Conservation (phyloP, 2,329 filamentous ascomycete genomes). For the Botryotinia calthae region DNA sequence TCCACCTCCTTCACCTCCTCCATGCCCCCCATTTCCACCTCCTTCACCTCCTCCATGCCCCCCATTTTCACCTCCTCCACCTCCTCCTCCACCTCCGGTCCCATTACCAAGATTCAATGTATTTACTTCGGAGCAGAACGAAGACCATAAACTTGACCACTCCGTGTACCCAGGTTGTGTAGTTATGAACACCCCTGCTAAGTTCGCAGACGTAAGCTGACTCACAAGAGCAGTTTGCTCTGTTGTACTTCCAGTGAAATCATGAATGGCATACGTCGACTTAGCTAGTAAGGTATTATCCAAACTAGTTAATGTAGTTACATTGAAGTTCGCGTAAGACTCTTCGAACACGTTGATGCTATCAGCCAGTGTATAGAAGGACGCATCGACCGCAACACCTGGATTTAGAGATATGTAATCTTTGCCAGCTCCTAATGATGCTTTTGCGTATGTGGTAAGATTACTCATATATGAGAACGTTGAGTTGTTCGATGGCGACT, state of each 20-base stretch:
- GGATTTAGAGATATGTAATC: constrained; percentile 29
- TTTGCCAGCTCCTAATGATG: constrained; percentile 24
- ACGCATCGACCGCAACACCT: constrained; percentile 26
- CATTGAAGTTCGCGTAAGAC: constrained; percentile 24
- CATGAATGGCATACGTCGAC: constrained; percentile 29
- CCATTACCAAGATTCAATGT: constrained; percentile 8
- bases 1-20: background rate
- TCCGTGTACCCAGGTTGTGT: constrained; percentile 27
- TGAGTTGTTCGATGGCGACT: constrained; percentile 18
- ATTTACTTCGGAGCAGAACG: constrained; percentile 24
- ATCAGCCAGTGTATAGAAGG: constrained; percentile 30
- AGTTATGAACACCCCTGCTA: constrained; percentile 28
- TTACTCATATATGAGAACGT: constrained; percentile 27
- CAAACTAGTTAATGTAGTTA: constrained; percentile 18
- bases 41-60: background rate
- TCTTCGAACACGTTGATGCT: constrained; percentile 30
- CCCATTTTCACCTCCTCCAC: fast-evolving
- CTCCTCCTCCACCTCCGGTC: background rate
- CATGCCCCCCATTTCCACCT: background rate
- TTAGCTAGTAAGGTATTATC: constrained; percentile 20
- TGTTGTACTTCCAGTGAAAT: constrained; percentile 22
- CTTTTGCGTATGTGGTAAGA: constrained; percentile 26
- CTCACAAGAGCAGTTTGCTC: constrained; percentile 26
- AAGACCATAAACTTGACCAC: constrained; percentile 21
- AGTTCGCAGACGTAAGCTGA: constrained; percentile 25